Evolutionary conservation across 306 rosid species (phyloP), one percentile per base, ranked within the genome.

Genomic region (Vigna hirtella): DNA sequence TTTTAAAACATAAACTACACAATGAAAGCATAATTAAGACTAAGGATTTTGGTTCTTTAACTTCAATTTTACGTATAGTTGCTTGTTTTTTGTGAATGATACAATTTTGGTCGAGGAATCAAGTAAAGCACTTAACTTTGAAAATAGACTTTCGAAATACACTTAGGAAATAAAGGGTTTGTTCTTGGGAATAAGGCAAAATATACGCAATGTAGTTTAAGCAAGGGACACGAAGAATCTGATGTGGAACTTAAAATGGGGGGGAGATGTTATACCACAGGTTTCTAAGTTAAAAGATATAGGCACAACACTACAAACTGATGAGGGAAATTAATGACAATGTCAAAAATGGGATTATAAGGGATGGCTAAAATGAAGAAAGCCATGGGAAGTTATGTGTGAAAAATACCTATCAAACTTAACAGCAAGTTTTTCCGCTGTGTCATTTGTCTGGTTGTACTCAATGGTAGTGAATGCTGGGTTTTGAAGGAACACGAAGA

Each of bases 1-100:
- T 26, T 63, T 42, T 65, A 52, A 62, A 26, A 67, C 55, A 65
- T 43, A 80, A 55, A 73, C 66, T 52, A 59, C 28, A 66, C 49
- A 50, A 6, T 22, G 36, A 66, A 72, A 24, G 53, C 30, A 42
- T 4, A 50, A 8, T 67, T 68, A 66, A 22, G 68, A 53, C 17
- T 47, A 24, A 15, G 66, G 47, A 15, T 36, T 45, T 36, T 45
- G 32, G 26, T 22, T 66, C 40, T 69, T 36, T 58, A 5, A 7
- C 11, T 67, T 34, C 4, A 22, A 56, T 56, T 22, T 56, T 56
- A 56, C 11, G 34, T 22, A 61, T 34, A 45, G 20, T n/a, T 16
- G 56, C 10, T n/a, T 51, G 56, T 20, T 51, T n/a, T 50, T n/a
- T 51, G 22, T 17, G 3, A 17, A 51, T 51, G 56, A 51, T 51